phyloP scores from a whole-genome alignment of 129 eudicot genomes.

The Arctium lappa region DNA sequence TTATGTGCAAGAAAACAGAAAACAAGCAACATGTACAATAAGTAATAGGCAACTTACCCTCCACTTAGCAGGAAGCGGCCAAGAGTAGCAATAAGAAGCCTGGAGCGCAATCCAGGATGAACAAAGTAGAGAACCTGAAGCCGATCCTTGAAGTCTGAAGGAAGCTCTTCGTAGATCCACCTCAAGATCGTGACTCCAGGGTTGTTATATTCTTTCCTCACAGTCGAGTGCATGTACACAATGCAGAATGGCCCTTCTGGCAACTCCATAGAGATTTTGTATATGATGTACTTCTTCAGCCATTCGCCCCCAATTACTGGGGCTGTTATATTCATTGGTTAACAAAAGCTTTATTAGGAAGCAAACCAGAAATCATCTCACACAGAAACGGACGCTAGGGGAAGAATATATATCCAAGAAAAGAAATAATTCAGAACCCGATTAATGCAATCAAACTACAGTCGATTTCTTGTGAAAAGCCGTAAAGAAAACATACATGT shows the following conservation, averaged over 20 bases:
- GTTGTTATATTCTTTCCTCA: constrained; percentile 76
- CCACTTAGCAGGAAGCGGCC: constrained; percentile 86
- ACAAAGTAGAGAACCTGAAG: constrained; percentile 87
- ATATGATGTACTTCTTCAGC: constrained; percentile 71
- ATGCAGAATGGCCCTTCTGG: constrained; percentile 81
- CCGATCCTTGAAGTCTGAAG: constrained; percentile 72
- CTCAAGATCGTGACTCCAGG: constrained; percentile 86
- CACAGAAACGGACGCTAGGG: no score
- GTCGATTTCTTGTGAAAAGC: neutral
- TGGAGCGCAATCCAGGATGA: constrained; percentile 93
- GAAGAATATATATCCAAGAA: no score
- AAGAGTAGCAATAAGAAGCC: constrained; percentile 82
- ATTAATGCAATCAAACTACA: neutral
- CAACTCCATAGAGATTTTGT: constrained; percentile 69
- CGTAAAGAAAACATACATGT: neutral
- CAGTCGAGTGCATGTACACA: constrained; percentile 85
- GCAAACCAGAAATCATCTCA: neutral
- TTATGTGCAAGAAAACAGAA: neutral
- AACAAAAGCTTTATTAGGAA: neutral
- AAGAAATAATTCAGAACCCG: neutral
- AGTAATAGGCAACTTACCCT: constrained; percentile 50
- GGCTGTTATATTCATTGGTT: constrained; percentile 36
- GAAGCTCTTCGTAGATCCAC: constrained; percentile 95
- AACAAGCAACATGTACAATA: neutral
- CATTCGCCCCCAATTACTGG: constrained; percentile 63